Conservation (phyloP, 1,284 basidiomycete genomes). For the Porodaedalea pini region DNA sequence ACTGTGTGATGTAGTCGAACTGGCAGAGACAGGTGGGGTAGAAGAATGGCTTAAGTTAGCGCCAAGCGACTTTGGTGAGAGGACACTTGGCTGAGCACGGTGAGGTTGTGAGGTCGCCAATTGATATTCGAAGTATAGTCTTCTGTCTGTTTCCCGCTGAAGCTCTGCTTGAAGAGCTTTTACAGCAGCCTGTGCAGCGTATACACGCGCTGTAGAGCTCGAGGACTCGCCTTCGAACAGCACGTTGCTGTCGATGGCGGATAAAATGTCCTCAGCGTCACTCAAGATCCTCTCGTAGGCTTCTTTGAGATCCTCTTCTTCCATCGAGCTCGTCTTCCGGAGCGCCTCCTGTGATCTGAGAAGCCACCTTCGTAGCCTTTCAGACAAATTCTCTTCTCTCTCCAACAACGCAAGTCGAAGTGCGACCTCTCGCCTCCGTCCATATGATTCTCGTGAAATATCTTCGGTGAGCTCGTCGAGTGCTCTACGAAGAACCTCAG, state of each 20-base stretch:
- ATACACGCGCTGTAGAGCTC: constrained; percentile 47
- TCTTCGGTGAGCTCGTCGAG: constrained; percentile 75
- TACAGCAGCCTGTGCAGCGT: constrained; percentile 59
- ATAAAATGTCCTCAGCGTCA: constrained; percentile 49
- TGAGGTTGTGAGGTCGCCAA: constrained; percentile 2
- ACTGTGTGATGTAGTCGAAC: neutral
- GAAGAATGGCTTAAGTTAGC: neutral
- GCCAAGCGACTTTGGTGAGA: neutral
- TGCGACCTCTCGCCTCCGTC: constrained; percentile 69
- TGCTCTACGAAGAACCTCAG: constrained; percentile 51
- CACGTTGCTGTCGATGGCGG: constrained; percentile 36
- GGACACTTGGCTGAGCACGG: neutral
- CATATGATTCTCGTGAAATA: constrained; percentile 69
- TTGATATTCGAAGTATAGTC: constrained; percentile 49
- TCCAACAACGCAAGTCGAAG: constrained; percentile 65
- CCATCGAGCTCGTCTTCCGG: constrained; percentile 22
- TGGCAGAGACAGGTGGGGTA: neutral
- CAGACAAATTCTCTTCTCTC: constrained; percentile 62
- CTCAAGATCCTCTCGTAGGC: constrained; percentile 40
- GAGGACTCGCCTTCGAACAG: constrained; percentile 8
- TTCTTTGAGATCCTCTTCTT: constrained; percentile 24
- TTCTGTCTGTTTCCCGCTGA: constrained; percentile 55
- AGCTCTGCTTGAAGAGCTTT: constrained; percentile 62
- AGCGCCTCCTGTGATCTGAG: constrained; percentile 46
- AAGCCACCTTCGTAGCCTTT: constrained; percentile 54